phyloP scores from a whole-genome alignment of 1,139 yeast genomes.

The Suhomyces maxii region DNA sequence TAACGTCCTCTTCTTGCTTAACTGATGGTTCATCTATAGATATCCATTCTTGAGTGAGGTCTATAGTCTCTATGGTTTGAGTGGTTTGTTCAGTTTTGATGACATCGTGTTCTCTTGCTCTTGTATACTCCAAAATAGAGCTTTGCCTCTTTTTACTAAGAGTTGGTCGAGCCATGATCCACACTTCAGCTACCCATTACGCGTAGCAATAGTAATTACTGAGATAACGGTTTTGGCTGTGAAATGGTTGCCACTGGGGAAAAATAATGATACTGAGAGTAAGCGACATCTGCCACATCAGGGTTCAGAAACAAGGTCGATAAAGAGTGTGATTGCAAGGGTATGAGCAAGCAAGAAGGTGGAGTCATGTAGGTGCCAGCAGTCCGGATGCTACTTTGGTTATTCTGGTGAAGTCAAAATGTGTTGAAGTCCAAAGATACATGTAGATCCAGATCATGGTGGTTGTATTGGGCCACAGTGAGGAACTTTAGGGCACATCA shows the following conservation, averaged over 20 bases:
- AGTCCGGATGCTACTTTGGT: too few relatives aligned
- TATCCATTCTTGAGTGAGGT: constrained; percentile 5
- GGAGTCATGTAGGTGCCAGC: too few relatives aligned
- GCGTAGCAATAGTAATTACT: background rate
- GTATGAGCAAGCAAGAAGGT: too few relatives aligned
- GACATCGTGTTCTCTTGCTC: background rate
- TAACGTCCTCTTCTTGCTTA: background rate
- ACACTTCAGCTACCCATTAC: background rate
- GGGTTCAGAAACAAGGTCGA: too few relatives aligned
- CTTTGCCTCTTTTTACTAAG: constrained; percentile 13
- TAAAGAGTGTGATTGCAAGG: too few relatives aligned
- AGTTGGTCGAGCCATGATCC: background rate
- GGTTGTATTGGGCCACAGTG: too few relatives aligned
- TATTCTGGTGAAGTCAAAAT: too few relatives aligned
- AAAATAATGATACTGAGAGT: too few relatives aligned
- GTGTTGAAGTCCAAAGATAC: too few relatives aligned
- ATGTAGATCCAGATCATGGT: too few relatives aligned
- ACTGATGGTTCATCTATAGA: background rate
- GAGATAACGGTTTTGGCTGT: background rate
- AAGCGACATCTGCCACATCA: too few relatives aligned
- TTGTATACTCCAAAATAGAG: constrained; percentile 16
- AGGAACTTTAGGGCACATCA: too few relatives aligned
- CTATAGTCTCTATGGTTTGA: constrained; percentile 1
- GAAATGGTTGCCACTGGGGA: background rate
- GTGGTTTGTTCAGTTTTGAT: background rate